Conservation (phyloP, 345 rosid species). For the Limnanthes douglasii region DNA sequence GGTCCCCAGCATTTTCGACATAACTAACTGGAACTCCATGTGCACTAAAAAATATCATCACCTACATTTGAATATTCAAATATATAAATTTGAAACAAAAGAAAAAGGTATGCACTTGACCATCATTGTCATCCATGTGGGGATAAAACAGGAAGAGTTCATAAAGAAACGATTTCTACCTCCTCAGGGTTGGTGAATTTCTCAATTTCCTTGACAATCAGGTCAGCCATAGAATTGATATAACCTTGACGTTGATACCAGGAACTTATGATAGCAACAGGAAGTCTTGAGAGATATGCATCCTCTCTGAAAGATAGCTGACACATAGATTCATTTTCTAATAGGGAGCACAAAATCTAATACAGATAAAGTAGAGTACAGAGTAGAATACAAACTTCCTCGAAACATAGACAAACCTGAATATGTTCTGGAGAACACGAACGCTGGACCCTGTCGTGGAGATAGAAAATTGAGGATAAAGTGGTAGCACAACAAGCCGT, state of each 20-base stretch:
- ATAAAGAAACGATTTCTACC: slow-evolving; percentile 21
- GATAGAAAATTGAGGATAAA: slow-evolving; percentile 93
- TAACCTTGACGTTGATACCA: slow-evolving; percentile 92
- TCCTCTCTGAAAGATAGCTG: slow-evolving; percentile 49
- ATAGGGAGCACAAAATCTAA: no score
- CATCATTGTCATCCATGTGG: no score
- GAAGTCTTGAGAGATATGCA: slow-evolving; percentile 48
- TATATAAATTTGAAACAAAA: no score
- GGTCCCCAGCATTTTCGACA: slow-evolving; percentile 77
- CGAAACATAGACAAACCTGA: slow-evolving; percentile 44
- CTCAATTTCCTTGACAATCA: slow-evolving; percentile 57
- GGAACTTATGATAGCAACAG: slow-evolving; percentile 59
- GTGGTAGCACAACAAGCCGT: slow-evolving; percentile 83
- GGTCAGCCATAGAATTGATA: slow-evolving; percentile 73
- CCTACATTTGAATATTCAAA: slow-evolving; percentile 26
- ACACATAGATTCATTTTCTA: no score
- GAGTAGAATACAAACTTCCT: no score
- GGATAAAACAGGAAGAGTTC: background rate
- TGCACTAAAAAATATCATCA: slow-evolving; percentile 85
- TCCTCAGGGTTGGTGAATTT: slow-evolving; percentile 59
- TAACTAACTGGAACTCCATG: slow-evolving; percentile 95
- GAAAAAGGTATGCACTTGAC: no score
- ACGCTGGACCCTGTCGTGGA: slow-evolving; percentile 94
- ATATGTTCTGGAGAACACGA: slow-evolving; percentile 55
- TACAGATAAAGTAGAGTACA: no score